A percentile compares a stretch with the other conserved stretches of the same genome.
phyloP scores from a whole-genome alignment of 2,329 filamentous ascomycete species.

The Sclerotinia glacialis region DNA sequence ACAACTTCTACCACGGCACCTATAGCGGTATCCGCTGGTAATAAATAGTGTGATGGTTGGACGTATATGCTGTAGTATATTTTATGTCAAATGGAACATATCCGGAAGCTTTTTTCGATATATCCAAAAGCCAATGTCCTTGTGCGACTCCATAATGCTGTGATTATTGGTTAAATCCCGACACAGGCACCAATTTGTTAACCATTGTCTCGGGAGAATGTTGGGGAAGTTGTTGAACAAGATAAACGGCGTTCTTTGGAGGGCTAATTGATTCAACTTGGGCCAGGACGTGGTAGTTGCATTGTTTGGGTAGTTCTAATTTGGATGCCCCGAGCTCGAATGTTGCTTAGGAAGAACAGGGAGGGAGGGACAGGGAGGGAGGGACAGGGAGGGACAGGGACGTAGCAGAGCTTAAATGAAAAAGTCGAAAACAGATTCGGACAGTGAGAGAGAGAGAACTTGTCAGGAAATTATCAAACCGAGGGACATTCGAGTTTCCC shows the following conservation, averaged over 20 bases:
- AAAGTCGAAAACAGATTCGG: not conserved
- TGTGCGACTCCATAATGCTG: not conserved
- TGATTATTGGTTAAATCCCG: not conserved
- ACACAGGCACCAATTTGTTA: not conserved
- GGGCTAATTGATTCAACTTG: not conserved
- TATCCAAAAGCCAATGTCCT: not conserved
- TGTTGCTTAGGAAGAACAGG: not conserved
- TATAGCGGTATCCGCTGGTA: too few species aligned
- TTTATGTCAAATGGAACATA: not conserved
- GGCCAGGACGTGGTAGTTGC: conserved; percentile 3
- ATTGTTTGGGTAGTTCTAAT: not conserved
- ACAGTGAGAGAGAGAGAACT: not conserved
- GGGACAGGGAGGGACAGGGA: too few species aligned
- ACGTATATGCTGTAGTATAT: not conserved
- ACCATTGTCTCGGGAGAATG: conserved; percentile 7
- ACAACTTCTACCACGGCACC: not conserved
- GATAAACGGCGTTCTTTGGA: conserved; percentile 8
- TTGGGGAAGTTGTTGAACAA: conserved; percentile 13
- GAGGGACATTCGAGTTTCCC: not conserved
- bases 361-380: too few species aligned
- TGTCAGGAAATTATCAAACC: not conserved
- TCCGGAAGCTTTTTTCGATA: not conserved
- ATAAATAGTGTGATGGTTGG: not conserved
- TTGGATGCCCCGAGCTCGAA: conserved; percentile 5
- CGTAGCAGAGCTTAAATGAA: not conserved